A percentile compares a stretch with the other conserved stretches of the same genome.
Evolutionary conservation across 805 yeast species (phyloP).

Genomic region (Scheffersomyces amazonensis): DNA sequence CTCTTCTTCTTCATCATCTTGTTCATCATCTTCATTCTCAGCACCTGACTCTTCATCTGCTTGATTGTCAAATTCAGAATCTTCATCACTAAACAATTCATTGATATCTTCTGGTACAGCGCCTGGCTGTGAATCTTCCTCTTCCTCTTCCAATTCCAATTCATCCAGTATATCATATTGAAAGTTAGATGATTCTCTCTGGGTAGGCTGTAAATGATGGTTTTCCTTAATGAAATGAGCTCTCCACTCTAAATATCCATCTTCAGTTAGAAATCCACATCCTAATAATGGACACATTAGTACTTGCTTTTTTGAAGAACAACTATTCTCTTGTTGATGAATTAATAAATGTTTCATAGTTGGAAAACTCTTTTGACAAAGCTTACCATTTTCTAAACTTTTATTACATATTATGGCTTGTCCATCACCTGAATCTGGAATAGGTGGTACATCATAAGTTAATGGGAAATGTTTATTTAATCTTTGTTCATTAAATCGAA

Average conservation of each 20-base stretch:
- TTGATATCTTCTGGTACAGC: background rate
- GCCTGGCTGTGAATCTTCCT: no score
- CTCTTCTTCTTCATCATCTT: background rate
- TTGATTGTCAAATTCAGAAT: background rate
- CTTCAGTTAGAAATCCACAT: slow-evolving; percentile 37
- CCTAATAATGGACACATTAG: slow-evolving; percentile 38
- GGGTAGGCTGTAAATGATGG: background rate
- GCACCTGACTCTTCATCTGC: background rate
- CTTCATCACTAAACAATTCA: background rate
- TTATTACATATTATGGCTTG: slow-evolving; percentile 14
- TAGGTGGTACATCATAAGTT: slow-evolving; percentile 17
- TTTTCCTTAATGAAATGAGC: slow-evolving; percentile 18
- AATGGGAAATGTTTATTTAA: slow-evolving; percentile 18
- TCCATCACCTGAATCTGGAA: slow-evolving; percentile 18
- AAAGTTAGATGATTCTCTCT: background rate
- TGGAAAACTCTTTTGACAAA: slow-evolving; percentile 15
- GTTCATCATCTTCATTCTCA: background rate
- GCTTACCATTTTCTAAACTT: slow-evolving; percentile 5
- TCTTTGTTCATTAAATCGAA: background rate
- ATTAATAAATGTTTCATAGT: slow-evolving; percentile 10
- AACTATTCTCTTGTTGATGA: slow-evolving; percentile 18
- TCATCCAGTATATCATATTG: background rate
- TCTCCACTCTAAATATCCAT: slow-evolving; percentile 27
- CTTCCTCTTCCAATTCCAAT: background rate
- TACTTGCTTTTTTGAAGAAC: slow-evolving; percentile 30